A percentile compares a stretch with the other conserved stretches of the same genome.
These are phyloP conservation scores for Purpureocillium takamizusanense DNA, from an alignment of 2,329 filamentous ascomycete species.

Conservation along the genomic window DNA sequence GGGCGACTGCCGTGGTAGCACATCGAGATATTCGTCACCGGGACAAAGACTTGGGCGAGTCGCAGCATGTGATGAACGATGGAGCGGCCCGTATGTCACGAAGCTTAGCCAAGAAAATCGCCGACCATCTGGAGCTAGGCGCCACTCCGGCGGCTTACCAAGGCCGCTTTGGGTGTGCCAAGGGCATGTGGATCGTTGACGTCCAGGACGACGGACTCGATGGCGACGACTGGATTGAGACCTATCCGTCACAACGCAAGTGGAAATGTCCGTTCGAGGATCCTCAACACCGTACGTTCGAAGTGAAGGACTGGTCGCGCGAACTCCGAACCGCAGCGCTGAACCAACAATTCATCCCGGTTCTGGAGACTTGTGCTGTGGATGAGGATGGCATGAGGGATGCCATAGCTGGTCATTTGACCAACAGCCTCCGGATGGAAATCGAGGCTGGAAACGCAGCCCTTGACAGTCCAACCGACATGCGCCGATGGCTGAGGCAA, in stretches of 20 bases:
- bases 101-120: slow-evolving; percentile 44
- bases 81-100: slow-evolving; percentile 59
- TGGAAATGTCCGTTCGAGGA: slow-evolving; percentile 46
- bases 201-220: slow-evolving; percentile 28
- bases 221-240: slow-evolving; percentile 54
- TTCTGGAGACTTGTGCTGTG: slow-evolving; percentile 52
- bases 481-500: slow-evolving; percentile 46
- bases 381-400: slow-evolving; percentile 33
- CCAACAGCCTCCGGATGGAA: slow-evolving; percentile 38
- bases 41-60: slow-evolving; percentile 22
- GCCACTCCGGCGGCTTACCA: slow-evolving; percentile 59
- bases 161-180: slow-evolving; percentile 61
- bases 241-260: slow-evolving; percentile 59
- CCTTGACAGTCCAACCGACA: slow-evolving; percentile 36
- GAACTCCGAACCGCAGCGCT: slow-evolving; percentile 38
- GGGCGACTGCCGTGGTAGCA: slow-evolving; percentile 35
- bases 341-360: slow-evolving; percentile 60
- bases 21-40: slow-evolving; percentile 33
- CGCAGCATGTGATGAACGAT: slow-evolving; percentile 49
- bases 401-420: slow-evolving; percentile 39
- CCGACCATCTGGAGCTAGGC: slow-evolving; percentile 36
- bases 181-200: slow-evolving; percentile 66
- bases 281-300: slow-evolving; percentile 50
- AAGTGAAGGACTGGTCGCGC: slow-evolving; percentile 39
- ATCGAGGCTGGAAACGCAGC: slow-evolving; percentile 42